A percentile compares a stretch with the other conserved stretches of the same genome.
Conservation (phyloP, 2,329 filamentous ascomycete species). For the Penicillium sp. region DNA sequence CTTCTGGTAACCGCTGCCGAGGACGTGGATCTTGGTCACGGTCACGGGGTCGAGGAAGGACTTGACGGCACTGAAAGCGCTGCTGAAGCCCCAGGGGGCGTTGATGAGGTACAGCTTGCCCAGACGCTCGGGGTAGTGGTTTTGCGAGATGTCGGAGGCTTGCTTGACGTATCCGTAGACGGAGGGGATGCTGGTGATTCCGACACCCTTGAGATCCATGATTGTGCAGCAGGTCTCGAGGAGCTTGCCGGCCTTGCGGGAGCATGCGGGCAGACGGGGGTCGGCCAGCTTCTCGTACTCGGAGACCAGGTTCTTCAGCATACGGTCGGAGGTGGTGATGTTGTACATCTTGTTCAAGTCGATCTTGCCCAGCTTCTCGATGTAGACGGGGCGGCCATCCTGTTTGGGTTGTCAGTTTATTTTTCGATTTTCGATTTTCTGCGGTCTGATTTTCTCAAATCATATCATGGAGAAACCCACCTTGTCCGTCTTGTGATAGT, state of each 20-base stretch:
- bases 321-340: slow-evolving; percentile 88
- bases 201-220: slow-evolving; percentile 96
- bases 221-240: slow-evolving; percentile 98
- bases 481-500: slow-evolving; percentile 82
- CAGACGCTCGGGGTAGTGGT: slow-evolving; percentile 98
- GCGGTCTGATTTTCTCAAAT: background rate
- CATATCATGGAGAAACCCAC: slow-evolving; percentile 36
- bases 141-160: slow-evolving; percentile 88
- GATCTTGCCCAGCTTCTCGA: slow-evolving; percentile 92
- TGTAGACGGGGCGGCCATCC: slow-evolving; percentile 97
- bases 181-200: slow-evolving; percentile 74
- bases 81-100: slow-evolving; percentile 91
- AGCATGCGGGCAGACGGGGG: slow-evolving; percentile 91
- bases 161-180: slow-evolving; percentile 87
- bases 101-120: slow-evolving; percentile 98
- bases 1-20: slow-evolving; percentile 77
- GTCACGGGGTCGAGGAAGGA: slow-evolving; percentile 96
- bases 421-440: background rate
- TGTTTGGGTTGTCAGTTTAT: slow-evolving; percentile 39
- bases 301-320: slow-evolving; percentile 93
- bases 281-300: slow-evolving; percentile 97
- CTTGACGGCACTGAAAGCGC: slow-evolving; percentile 84
- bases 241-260: slow-evolving; percentile 82
- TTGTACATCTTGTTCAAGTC: slow-evolving; percentile 88
- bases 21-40: slow-evolving; percentile 90